phyloP scores from a whole-genome alignment of 176 grass and related monocot genomes.

The Oryza brachyantha region DNA sequence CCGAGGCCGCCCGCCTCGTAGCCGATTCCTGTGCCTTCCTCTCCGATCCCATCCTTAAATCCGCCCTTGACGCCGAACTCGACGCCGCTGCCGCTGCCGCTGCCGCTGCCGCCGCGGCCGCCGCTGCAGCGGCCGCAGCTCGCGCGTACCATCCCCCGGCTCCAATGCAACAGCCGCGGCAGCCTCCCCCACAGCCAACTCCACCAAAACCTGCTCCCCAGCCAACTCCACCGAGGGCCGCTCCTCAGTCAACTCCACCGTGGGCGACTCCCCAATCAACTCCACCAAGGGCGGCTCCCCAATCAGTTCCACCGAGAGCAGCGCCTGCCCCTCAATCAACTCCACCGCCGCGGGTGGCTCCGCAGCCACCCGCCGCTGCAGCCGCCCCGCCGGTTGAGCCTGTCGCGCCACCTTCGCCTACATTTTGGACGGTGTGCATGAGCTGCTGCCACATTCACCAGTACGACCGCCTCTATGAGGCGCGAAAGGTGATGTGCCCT shows the following conservation, averaged over 20 bases:
- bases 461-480: slow-evolving; percentile 61
- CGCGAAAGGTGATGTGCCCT: slow-evolving; percentile 47
- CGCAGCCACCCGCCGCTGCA: neutral
- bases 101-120: neutral
- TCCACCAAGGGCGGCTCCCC: neutral
- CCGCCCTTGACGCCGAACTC: slow-evolving; percentile 54
- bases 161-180: slow-evolving; percentile 10
- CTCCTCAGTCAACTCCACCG: neutral
- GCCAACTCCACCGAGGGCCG: neutral
- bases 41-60: slow-evolving; percentile 56
- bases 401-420: neutral
- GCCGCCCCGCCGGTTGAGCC: neutral
- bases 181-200: neutral
- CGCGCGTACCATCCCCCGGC: neutral
- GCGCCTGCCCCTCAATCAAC: neutral
- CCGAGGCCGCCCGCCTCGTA: slow-evolving; percentile 59
- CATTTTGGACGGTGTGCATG: slow-evolving; percentile 74
- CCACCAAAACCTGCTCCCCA: neutral
- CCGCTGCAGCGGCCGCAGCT: neutral
- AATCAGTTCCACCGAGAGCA: neutral
- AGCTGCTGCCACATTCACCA: slow-evolving; percentile 71
- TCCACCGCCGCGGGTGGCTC: neutral
- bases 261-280: neutral
- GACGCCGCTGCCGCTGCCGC: slow-evolving; percentile 34
- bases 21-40: slow-evolving; percentile 61